These are phyloP conservation scores for Didymella pinodella DNA, from an alignment of 2,329 filamentous ascomycete genomes.

Conservation along the genomic window DNA sequence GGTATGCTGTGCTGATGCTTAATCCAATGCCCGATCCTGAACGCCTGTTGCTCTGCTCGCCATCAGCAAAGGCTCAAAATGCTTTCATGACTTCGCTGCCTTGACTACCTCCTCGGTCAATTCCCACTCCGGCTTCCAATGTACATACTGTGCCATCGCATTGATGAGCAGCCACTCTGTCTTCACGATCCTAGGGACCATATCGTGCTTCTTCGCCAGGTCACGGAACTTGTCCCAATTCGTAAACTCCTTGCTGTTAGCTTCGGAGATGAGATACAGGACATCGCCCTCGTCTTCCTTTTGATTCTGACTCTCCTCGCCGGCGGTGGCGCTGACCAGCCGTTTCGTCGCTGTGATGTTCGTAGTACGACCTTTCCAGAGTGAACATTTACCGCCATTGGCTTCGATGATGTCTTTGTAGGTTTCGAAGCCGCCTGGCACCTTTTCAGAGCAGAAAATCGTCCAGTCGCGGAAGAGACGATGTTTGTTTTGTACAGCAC, in stretches of 20 bases:
- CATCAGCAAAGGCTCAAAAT: constrained; percentile 17
- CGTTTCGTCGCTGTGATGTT: constrained; percentile 63
- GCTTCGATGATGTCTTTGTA: constrained; percentile 86
- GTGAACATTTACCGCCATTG: constrained; percentile 83
- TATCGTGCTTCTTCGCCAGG: constrained; percentile 79
- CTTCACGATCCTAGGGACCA: constrained; percentile 80
- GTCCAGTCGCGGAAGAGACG: constrained; percentile 77
- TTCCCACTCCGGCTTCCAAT: constrained; percentile 48
- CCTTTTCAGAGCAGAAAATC: constrained; percentile 83
- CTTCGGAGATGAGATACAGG: constrained; percentile 81
- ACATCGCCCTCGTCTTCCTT: constrained; percentile 64
- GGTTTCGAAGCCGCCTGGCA: constrained; percentile 82
- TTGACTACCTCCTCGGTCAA: constrained; percentile 44
- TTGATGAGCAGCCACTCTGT: constrained; percentile 91
- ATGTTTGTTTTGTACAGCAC: constrained; percentile 79
- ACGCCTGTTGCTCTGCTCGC: constrained; percentile 30
- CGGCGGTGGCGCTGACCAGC: constrained; percentile 30
- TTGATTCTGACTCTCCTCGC: constrained; percentile 62
- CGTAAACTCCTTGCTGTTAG: constrained; percentile 69
- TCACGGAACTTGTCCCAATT: constrained; percentile 83
- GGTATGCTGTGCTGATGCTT: constrained; percentile 22
- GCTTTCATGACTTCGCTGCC: constrained; percentile 27
- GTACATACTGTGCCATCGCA: constrained; percentile 84
- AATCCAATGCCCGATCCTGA: constrained; percentile 23
- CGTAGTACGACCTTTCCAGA: constrained; percentile 78